Base-by-base conservation (phyloP, 169 alveolate genomes). In the Cryptosporidium sp. region DNA sequence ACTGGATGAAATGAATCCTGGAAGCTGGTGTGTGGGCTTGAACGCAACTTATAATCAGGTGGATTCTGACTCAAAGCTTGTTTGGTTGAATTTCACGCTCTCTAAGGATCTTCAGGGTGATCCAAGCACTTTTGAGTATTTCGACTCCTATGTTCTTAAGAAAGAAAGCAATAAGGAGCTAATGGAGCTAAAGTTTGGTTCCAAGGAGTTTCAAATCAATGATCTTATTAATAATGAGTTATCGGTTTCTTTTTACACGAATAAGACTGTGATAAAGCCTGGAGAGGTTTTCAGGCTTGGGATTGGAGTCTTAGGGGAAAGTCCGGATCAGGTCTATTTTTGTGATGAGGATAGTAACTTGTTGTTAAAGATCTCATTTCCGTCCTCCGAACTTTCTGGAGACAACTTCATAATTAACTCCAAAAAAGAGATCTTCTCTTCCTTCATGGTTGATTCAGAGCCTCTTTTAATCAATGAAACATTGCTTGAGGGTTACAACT, bases 41-140 rank as follows among this genome's bases (percentile, higher is more conserved):
- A 65, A 61, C 10, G 87, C 87, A 26, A 61, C 61, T 39, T 62
- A 62, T 39, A 18, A n/a, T 31, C 45, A 61, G 23, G 3, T 18
- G 0, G 43, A 35, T 2, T 61, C 31, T 3, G 69, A 62, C 3
- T 62, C 65, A 10, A 62, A 14, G 21, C 29, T 59, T 59, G 14
- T 80, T 37, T 80, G 87, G 87, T 37, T 80, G 10, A 80, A 80
- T 52, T 80, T 80, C 48, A 58, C 87, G 8, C 14, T 65, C 18
- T 80, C 87, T 0, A 51, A 39, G 1, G 69, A 65, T 26, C 1
- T 18, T 18, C 26, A 59, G 48, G 41, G 14, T 9, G 43, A 14
- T 43, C 37, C 48, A 16, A 50, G 52, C 4, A 10, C 51, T n/a
- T 41, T 65, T 50, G 33, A 41, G 7, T 80, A 43, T 18, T 80